These are phyloP conservation scores for Capronia epimyces DNA, from an alignment of 2,329 filamentous ascomycete genomes.

Conservation along the genomic window DNA sequence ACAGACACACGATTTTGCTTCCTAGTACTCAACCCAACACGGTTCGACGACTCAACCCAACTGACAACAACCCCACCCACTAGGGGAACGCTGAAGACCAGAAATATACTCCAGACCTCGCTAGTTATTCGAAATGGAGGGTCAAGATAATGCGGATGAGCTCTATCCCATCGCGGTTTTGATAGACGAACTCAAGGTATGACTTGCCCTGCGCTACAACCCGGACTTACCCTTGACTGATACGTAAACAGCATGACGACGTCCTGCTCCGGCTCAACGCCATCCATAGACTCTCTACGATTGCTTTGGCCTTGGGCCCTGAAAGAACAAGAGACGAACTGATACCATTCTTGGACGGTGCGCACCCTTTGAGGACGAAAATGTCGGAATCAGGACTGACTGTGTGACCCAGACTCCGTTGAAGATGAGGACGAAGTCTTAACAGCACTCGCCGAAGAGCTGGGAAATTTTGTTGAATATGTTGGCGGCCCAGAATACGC, in stretches of 20 bases:
- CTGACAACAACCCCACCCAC: not conserved
- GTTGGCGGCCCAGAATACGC: constrained; percentile 90
- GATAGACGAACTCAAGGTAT: constrained; percentile 98
- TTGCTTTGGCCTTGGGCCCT: constrained; percentile 89
- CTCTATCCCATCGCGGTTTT: constrained; percentile 99
- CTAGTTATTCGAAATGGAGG: constrained; percentile 68
- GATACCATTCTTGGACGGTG: constrained; percentile 98
- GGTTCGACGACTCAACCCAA: not conserved
- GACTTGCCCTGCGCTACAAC: constrained; percentile 19
- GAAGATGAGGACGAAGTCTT: constrained; percentile 98
- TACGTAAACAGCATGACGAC: constrained; percentile 75
- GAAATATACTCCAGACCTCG: constrained; percentile 31
- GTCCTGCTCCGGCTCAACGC: constrained; percentile 96
- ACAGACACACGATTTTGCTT: not conserved
- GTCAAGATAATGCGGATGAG: constrained; percentile 88
- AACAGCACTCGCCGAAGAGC: constrained; percentile 92
- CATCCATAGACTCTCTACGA: constrained; percentile 95
- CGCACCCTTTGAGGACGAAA: constrained; percentile 26
- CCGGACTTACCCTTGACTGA: constrained; percentile 23
- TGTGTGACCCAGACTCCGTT: constrained; percentile 69
- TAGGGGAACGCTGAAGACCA: constrained; percentile 24
- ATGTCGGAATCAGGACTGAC: constrained; percentile 27
- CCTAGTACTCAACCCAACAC: not conserved
- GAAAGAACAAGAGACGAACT: constrained; percentile 97
- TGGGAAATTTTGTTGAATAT: constrained; percentile 95